Percentiles rank a stretch among this genome's conserved stretches.
These are phyloP conservation scores for Chlorella ohadii DNA, from an alignment of 139 green algal genomes.

Conservation along the genomic window DNA sequence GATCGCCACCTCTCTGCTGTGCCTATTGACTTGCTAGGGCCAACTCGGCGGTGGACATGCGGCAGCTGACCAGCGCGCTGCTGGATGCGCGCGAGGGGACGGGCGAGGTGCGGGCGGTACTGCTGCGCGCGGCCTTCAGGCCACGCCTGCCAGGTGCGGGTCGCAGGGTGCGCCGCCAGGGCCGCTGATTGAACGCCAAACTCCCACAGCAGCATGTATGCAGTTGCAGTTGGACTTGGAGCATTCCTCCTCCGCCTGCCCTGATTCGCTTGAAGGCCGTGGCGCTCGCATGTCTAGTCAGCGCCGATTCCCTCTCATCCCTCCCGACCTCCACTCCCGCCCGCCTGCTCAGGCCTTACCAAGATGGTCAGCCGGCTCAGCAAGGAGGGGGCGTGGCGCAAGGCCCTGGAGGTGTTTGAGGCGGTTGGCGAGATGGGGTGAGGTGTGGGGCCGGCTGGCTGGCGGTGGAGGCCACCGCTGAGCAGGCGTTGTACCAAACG, in stretches of 20 bases:
- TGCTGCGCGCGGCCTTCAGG: constrained; percentile 44
- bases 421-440: constrained; percentile 68
- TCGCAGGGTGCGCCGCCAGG: no score
- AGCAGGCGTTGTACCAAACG: no score
- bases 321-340: background rate
- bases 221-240: no score
- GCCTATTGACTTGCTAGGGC: no score
- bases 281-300: background rate
- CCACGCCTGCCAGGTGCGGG: constrained; percentile 45
- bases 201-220: no score
- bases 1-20: no score
- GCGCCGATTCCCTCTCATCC: no score
- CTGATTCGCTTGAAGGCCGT: constrained; percentile 26
- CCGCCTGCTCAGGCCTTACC: constrained; percentile 71
- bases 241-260: background rate
- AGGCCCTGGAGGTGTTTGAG: constrained; percentile 86
- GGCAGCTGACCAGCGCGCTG: constrained; percentile 46
- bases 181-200: no score
- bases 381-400: constrained; percentile 87
- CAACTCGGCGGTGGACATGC: constrained; percentile 43
- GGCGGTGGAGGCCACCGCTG: no score
- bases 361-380: constrained; percentile 88
- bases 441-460: background rate
- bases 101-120: constrained; percentile 43
- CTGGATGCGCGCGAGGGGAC: constrained; percentile 43